Percentiles rank a stretch among this genome's conserved stretches.
These are phyloP conservation scores for Venturiaceae sp. DNA, from an alignment of 2,329 filamentous ascomycete species.

Conservation along the genomic window DNA sequence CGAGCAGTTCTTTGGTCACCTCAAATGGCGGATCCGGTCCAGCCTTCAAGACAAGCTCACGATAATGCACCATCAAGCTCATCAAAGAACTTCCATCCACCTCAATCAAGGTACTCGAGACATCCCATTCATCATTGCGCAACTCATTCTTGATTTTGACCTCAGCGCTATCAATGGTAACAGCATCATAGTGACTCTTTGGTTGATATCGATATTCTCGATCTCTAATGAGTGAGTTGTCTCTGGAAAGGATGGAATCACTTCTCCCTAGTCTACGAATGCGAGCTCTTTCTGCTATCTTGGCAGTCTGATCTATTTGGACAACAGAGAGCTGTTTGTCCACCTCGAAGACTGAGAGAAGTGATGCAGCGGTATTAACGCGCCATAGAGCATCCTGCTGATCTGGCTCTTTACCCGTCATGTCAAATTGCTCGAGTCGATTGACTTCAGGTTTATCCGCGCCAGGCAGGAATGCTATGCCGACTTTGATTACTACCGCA, in stretches of 20 bases:
- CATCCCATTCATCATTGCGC: slow-evolving; percentile 7
- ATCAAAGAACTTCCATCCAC: slow-evolving; percentile 10
- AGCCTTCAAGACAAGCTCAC: slow-evolving; percentile 8
- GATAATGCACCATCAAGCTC: slow-evolving; percentile 10
- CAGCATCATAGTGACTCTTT: not conserved
- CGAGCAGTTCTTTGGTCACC: slow-evolving; percentile 15
- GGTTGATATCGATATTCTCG: not conserved
- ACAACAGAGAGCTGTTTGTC: slow-evolving; percentile 11
- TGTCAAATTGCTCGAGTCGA: slow-evolving; percentile 13
- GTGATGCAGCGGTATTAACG: slow-evolving; percentile 15
- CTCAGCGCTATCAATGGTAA: slow-evolving; percentile 10
- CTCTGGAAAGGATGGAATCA: not conserved
- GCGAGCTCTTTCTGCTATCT: slow-evolving; percentile 13
- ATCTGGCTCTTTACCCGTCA: slow-evolving; percentile 12
- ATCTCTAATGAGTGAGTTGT: not conserved
- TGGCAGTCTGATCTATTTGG: slow-evolving; percentile 11
- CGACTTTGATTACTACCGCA: slow-evolving; percentile 12
- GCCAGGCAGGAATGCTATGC: slow-evolving; percentile 14
- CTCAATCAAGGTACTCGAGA: slow-evolving; percentile 11
- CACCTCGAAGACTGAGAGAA: slow-evolving; percentile 14
- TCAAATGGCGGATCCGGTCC: slow-evolving; percentile 14
- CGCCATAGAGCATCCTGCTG: slow-evolving; percentile 15
- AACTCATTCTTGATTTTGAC: slow-evolving; percentile 11
- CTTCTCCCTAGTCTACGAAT: not conserved
- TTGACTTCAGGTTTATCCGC: slow-evolving; percentile 15